Conservation (phyloP, 257 asterid species). For the Cynanchum wilfordii region DNA sequence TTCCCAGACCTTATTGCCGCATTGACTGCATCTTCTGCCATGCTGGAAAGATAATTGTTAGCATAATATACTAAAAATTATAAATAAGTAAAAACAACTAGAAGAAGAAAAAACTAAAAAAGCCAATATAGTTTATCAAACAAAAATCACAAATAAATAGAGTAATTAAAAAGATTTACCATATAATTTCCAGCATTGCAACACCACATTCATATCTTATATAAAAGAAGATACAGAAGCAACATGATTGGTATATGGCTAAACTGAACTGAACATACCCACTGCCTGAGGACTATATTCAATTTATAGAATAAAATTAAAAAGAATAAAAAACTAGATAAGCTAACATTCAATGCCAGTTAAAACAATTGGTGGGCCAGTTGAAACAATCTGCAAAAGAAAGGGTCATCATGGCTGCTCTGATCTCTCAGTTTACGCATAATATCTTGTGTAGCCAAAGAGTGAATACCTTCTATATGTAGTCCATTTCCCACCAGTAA, state of each 20-base stretch:
- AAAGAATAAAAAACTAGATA: background rate
- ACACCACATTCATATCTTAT: background rate
- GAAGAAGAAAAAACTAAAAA: no score
- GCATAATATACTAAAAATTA: conserved; percentile 8
- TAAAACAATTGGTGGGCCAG: background rate
- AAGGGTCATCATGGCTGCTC: background rate
- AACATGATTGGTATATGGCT: background rate
- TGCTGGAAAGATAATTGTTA: conserved; percentile 51
- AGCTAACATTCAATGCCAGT: background rate
- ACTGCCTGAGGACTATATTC: background rate
- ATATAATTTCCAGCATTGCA: background rate
- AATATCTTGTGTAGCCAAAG: background rate
- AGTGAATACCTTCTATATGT: conserved; percentile 81
- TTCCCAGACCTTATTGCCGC: conserved; percentile 80
- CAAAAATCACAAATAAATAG: no score
- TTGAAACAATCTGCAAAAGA: background rate
- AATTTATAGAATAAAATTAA: background rate
- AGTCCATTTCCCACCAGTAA: conserved; percentile 99
- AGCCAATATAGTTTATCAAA: background rate
- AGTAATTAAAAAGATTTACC: no score
- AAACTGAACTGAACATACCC: background rate
- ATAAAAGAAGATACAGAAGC: background rate
- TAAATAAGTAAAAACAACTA: no score
- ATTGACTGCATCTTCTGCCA: conserved; percentile 99
- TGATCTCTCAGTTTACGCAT: conserved; percentile 1